A percentile compares a stretch with the other conserved stretches of the same genome.
phyloP scores from a whole-genome alignment of 2,329 filamentous ascomycete species.

The Talaromyces sp. region DNA sequence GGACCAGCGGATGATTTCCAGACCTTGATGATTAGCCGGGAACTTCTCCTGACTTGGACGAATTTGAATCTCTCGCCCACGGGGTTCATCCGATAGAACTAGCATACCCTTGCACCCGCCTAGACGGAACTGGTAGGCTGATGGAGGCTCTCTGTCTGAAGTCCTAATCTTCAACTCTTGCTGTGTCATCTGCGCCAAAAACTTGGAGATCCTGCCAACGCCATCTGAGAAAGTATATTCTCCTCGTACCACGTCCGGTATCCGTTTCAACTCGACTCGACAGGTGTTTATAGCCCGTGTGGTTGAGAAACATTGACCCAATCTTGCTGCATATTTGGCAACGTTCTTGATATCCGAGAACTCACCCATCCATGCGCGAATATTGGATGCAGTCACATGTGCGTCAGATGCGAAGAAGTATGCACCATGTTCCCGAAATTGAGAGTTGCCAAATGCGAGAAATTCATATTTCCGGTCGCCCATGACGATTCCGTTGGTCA shows the following conservation, averaged over 20 bases:
- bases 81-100: slow-evolving; percentile 64
- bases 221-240: slow-evolving; percentile 80
- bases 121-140: slow-evolving; percentile 85
- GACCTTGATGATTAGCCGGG: slow-evolving; percentile 58
- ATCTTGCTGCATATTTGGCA: slow-evolving; percentile 82
- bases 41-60: slow-evolving; percentile 89
- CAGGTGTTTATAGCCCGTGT: slow-evolving; percentile 68
- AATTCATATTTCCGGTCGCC: slow-evolving; percentile 82
- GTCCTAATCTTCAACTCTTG: slow-evolving; percentile 61
- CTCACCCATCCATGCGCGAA: slow-evolving; percentile 80
- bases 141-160: slow-evolving; percentile 57
- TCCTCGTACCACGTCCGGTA: slow-evolving; percentile 66
- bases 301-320: slow-evolving; percentile 95
- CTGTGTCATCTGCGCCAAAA: slow-evolving; percentile 68
- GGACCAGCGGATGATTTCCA: slow-evolving; percentile 84
- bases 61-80: slow-evolving; percentile 66
- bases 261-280: slow-evolving; percentile 52
- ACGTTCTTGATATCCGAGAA: slow-evolving; percentile 75
- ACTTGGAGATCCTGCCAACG: slow-evolving; percentile 81
- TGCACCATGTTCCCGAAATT: slow-evolving; percentile 83
- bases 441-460: slow-evolving; percentile 90
- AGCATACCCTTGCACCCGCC: slow-evolving; percentile 90
- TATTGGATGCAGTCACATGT: slow-evolving; percentile 64
- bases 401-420: slow-evolving; percentile 81
- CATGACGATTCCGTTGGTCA: slow-evolving; percentile 74